These are phyloP conservation scores for carrot (Daucus carota) DNA, from an alignment of 129 eudicot genomes.

Conservation along the genomic window DH1_v3.0 NC_030381.2:26578501-26579000, in stretches of 20 bases:
- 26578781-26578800: constrained; percentile 52
- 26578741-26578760: constrained; percentile 90
- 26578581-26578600: neutral
- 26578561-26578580: neutral
- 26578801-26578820: neutral
- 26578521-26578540: neutral
- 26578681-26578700: constrained; percentile 68
- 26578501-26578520: neutral
- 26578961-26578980: neutral
- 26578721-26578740: constrained; percentile 95
- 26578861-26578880: neutral
- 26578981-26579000: neutral
- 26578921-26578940: neutral
- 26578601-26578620: neutral
- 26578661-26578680: constrained; percentile 32
- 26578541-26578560: neutral
- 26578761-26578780: constrained; percentile 72
- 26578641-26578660: constrained; percentile 23
- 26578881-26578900: neutral
- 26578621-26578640: constrained; percentile 3
- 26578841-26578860: constrained; percentile 6
- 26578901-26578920: neutral
- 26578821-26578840: neutral
- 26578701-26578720: constrained; percentile 88
- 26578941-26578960: neutral